Base-by-base conservation (phyloP, 2,329 filamentous ascomycete species). In the Trichophyton mentagrophytes region DNA sequence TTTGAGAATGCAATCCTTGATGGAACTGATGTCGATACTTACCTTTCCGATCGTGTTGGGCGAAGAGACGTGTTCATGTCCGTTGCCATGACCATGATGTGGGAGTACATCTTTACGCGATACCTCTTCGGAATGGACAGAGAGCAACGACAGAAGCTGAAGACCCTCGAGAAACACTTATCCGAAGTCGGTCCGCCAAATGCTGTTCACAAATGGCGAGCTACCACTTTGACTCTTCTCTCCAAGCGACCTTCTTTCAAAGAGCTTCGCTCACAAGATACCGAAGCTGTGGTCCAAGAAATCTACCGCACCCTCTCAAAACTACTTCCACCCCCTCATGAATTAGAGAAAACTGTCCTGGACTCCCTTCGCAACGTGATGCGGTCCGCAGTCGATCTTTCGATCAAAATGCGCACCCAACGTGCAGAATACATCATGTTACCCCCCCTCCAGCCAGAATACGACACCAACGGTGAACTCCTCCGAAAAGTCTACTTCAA, bases 121-220 rank as follows among this genome's bases (percentile, higher is more conserved):
- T 99, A 99, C 73, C 85, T 99, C 27, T 99, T 99, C 72, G 93
- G 93, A 68, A 96, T 99, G 90, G 93, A 99, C 72, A 84, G 91
- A 68, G 93, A 97, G 74, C 93, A 99, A 75, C 85, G 93, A 68
- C 91, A 97, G 74, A 97, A 97, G 75, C 86, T 99, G 72, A 97
- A 99, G 78, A 85, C 88, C 38, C 82, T 99, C 7, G 95, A 99
- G 77, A 96, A 96, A 78, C 86, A 88, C 44, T 81, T 99, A 33
- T 82, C 83, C 20, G 93, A 99, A 71, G 88, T 96, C 67, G 93
- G 92, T 57, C 90, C 92, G 30, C 80, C 82, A 59, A 82, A 87
- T 62, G 91, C 95, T n/a, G 92, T 99, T 51, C 89, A 93, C 61
- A 90, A 93, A 76, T 99, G 93, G 93, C 90, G 95, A 64, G 91